phyloP scores from a whole-genome alignment of 2,329 filamentous ascomycete species.

The Penicillium palitans region DNA sequence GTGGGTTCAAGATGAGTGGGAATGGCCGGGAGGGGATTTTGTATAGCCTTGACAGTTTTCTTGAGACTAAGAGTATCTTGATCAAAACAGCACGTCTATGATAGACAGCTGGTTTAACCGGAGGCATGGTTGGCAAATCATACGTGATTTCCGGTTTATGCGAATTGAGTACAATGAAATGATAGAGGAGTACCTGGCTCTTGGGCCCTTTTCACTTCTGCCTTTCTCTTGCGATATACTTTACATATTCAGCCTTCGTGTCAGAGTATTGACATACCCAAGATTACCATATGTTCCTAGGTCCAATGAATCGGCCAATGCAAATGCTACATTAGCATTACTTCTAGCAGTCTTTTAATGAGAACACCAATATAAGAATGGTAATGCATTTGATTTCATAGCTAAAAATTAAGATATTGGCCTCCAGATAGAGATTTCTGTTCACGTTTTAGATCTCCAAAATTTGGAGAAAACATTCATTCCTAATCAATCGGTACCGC shows the following conservation, averaged over 20 bases:
- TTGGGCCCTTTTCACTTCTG: neutral
- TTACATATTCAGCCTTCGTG: neutral
- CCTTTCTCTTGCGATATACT: neutral
- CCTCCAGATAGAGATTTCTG: neutral
- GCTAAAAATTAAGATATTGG: neutral
- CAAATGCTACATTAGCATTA: neutral
- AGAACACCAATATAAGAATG: neutral
- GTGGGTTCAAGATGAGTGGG: slow-evolving; percentile 47
- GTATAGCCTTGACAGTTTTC: slow-evolving; percentile 38
- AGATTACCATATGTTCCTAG: neutral
- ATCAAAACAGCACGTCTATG: slow-evolving; percentile 22
- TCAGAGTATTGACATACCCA: neutral
- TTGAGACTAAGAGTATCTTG: slow-evolving; percentile 34
- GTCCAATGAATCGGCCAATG: neutral
- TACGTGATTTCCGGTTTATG: neutral
- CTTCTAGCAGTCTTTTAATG: neutral
- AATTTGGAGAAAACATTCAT: neutral
- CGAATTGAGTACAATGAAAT: neutral
- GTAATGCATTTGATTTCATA: neutral
- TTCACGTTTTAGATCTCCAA: neutral
- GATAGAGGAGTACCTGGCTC: neutral
- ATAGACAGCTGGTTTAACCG: neutral
- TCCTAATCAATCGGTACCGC: neutral
- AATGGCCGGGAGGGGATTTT: slow-evolving; percentile 40
- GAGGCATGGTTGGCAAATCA: neutral